Evolutionary conservation across 2,329 filamentous ascomycete species (phyloP), one percentile per base, ranked within the genome.

Genomic region (Xylaria hypoxylon): DNA sequence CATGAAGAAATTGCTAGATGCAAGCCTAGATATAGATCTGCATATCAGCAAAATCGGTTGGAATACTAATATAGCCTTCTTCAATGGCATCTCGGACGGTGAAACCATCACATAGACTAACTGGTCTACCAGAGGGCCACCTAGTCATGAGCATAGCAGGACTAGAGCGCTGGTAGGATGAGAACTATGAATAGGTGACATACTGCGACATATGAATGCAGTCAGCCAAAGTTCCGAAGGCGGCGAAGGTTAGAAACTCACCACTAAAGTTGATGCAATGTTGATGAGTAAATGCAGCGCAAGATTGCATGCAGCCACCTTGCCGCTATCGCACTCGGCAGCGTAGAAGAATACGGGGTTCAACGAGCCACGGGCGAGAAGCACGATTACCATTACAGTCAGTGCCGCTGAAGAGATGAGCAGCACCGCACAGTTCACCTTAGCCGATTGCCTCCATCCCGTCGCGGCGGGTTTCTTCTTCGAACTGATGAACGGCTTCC

Each of bases 1-100:
- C 82, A 86, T 61, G 22, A 65, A 65, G 58, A 56, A 65, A 22
- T 64, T 64, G 24, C 52, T 58, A 45, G 61, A 64, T 2, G 53
- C 61, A 13, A 53, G 31, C 35, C 42, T 59, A 22, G 15, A 44
- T 2, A 28, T 51, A 47, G n/a, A 35, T 24, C 2, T 35, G 3
- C 5, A 10, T 47, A 19, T 58, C 11, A 58, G 42, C n/a, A 17
- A 45, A 57, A 22, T 15, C 3, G 13, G 22, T 31, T 13, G 17
- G 22, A 45, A 44, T 24, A 33, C n/a, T n/a, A n/a, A n/a, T n/a
- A n/a, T n/a, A n/a, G n/a, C n/a, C n/a, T n/a, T n/a, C n/a, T n/a
- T n/a, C n/a, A n/a, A n/a, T n/a, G n/a, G n/a, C n/a, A n/a, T n/a
- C n/a, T n/a, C n/a, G n/a, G n/a, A n/a, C n/a, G n/a, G n/a, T n/a